These are phyloP conservation scores for Lentinula sp. DNA, from an alignment of 768 basidiomycete genomes.

Conservation along the genomic window DNA sequence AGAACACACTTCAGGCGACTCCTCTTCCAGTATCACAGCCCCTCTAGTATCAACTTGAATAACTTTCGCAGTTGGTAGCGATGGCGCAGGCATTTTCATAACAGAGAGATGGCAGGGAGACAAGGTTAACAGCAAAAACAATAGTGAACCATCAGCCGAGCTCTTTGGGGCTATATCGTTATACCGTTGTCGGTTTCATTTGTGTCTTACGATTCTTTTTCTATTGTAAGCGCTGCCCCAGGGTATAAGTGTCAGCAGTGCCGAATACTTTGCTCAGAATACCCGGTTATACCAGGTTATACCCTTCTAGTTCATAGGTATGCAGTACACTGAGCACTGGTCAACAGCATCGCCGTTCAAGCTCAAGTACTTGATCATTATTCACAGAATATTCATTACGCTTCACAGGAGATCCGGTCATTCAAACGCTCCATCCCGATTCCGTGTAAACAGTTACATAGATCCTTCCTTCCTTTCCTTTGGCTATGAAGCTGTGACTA, in stretches of 20 bases:
- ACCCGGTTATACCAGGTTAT: not conserved
- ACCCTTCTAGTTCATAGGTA: not conserved
- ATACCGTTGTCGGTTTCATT: constrained; percentile 2
- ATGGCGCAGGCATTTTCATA: constrained; percentile 40
- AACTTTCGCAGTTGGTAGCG: constrained; percentile 75
- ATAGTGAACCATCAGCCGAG: not conserved
- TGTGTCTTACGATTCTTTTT: constrained; percentile 25
- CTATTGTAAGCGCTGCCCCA: constrained; percentile 7
- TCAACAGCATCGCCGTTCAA: not conserved
- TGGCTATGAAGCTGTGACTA: not conserved
- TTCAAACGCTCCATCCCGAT: not conserved
- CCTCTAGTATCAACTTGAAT: constrained; percentile 96
- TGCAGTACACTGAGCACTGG: not conserved
- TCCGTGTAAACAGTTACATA: not conserved
- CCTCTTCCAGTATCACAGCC: constrained; percentile 88
- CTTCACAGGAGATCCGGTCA: not conserved
- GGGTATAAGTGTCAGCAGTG: not conserved
- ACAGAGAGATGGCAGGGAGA: not conserved
- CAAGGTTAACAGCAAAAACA: not conserved
- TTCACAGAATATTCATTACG: not conserved
- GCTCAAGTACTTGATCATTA: not conserved
- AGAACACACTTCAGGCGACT: constrained; percentile 75
- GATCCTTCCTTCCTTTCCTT: not conserved
- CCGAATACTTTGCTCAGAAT: not conserved
- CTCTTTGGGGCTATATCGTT: not conserved